Conservation (phyloP, 23 red algal species). For the Gracilaria vermiculophylla region DNA sequence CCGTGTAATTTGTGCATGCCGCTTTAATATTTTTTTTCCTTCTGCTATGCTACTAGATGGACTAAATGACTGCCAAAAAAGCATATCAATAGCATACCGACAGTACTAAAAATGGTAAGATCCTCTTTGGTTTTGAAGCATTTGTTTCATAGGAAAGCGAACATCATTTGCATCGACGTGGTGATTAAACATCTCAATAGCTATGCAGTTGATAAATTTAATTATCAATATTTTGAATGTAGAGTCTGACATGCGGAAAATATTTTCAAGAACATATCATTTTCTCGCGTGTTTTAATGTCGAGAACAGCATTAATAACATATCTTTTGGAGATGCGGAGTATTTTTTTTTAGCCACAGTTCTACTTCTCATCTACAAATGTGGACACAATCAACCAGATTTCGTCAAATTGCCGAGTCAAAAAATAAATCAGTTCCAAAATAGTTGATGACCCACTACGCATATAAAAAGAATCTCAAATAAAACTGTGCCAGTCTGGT, state of each 20-base stretch:
- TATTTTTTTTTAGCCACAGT: background rate
- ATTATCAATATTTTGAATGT: background rate
- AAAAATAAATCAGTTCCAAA: background rate
- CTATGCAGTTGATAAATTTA: background rate
- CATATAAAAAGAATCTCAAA: background rate
- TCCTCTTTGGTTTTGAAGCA: too few relatives aligned
- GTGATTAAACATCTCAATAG: background rate
- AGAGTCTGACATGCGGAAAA: background rate
- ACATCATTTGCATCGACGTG: background rate
- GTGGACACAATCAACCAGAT: background rate
- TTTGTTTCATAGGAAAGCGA: too few relatives aligned
- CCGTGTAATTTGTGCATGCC: too few relatives aligned
- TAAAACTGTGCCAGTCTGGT: background rate
- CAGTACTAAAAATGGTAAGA: too few relatives aligned
- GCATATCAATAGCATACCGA: too few relatives aligned
- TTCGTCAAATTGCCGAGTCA: background rate
- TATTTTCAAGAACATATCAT: background rate
- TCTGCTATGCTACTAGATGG: too few relatives aligned
- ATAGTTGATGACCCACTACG: background rate
- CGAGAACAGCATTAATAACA: slow-evolving; percentile 13
- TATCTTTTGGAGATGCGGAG: background rate
- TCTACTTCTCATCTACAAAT: background rate
- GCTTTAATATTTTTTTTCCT: too few relatives aligned
- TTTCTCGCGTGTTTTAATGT: slow-evolving; percentile 9
- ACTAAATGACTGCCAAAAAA: too few relatives aligned